Percentiles rank a stretch among this genome's conserved stretches.
These are phyloP conservation scores for Calocybe cyanea DNA, from an alignment of 768 basidiomycete genomes.

Conservation along the genomic window DNA sequence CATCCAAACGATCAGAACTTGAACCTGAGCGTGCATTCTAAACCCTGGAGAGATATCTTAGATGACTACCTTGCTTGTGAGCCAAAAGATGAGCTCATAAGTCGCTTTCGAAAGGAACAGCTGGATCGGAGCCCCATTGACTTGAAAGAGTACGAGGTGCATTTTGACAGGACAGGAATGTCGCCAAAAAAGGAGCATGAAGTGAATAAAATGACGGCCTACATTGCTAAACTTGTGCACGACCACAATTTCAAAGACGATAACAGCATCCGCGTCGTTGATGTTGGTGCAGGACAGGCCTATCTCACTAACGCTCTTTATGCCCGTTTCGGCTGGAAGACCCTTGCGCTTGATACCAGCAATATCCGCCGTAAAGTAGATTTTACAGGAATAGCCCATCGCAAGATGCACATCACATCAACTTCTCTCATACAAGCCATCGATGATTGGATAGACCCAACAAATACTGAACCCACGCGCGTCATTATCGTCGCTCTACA, in stretches of 20 bases:
- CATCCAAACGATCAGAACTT: conserved; percentile 52
- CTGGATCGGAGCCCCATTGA: no score
- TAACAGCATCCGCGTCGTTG: conserved; percentile 58
- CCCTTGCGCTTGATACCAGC: conserved; percentile 69
- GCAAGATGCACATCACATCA: conserved; percentile 52
- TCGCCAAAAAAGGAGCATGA: conserved; percentile 78
- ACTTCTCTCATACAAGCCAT: conserved; percentile 41
- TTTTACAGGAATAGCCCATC: conserved; percentile 43
- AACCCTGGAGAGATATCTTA: no score
- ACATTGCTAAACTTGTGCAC: conserved; percentile 26
- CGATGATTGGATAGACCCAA: conserved; percentile 45
- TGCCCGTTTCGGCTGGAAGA: conserved; percentile 32
- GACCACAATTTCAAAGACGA: conserved; percentile 20
- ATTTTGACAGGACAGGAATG: conserved; percentile 51
- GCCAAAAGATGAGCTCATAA: no score
- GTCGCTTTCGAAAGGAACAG: no score
- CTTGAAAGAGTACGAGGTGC: no score
- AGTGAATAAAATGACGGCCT: conserved; percentile 55
- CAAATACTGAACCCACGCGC: conserved; percentile 29
- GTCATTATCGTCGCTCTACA: conserved; percentile 68
- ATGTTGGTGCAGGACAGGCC: conserved; percentile 72
- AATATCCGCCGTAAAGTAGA: conserved; percentile 28
- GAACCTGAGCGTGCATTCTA: no score
- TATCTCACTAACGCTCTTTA: conserved; percentile 57
- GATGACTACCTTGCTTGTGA: no score